Conservation (phyloP, 2,329 filamentous ascomycete species). For the Colletotrichum trifolii region DNA sequence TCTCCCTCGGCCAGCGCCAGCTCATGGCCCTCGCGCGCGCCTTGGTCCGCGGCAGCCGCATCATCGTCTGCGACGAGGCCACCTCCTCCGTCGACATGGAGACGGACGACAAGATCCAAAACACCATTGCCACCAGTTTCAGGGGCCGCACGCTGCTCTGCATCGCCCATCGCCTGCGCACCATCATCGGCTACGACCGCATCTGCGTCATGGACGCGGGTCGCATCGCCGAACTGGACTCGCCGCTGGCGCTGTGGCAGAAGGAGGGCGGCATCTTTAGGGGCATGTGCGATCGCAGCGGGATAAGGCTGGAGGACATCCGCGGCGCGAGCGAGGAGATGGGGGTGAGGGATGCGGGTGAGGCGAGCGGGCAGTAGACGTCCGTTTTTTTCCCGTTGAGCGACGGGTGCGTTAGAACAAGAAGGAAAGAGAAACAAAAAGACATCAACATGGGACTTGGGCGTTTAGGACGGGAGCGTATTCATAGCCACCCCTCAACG, state of each 20-base stretch:
- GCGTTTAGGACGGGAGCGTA: slow-evolving; percentile 1
- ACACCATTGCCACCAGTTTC: slow-evolving; percentile 87
- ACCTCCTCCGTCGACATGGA: slow-evolving; percentile 95
- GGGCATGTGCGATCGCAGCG: slow-evolving; percentile 89
- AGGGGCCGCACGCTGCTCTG: slow-evolving; percentile 88
- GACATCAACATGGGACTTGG: neutral
- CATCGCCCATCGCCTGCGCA: slow-evolving; percentile 91
- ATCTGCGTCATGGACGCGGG: slow-evolving; percentile 98
- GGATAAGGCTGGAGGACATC: slow-evolving; percentile 73
- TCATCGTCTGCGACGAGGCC: slow-evolving; percentile 97
- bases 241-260: slow-evolving; percentile 79
- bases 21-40: slow-evolving; percentile 94
- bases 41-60: slow-evolving; percentile 85
- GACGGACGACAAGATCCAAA: slow-evolving; percentile 95
- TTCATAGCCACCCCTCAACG: neutral
- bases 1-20: slow-evolving; percentile 93
- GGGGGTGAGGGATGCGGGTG: slow-evolving; percentile 31
- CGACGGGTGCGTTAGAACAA: neutral
- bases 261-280: slow-evolving; percentile 80
- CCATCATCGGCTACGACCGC: slow-evolving; percentile 92
- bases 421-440: neutral
- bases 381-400: neutral
- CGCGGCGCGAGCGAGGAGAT: slow-evolving; percentile 52
- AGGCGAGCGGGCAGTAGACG: slow-evolving; percentile 20
- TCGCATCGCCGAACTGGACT: slow-evolving; percentile 85